Conservation (phyloP, 1,284 basidiomycete species). For the Melanopsichium pennsylvanicum region DNA sequence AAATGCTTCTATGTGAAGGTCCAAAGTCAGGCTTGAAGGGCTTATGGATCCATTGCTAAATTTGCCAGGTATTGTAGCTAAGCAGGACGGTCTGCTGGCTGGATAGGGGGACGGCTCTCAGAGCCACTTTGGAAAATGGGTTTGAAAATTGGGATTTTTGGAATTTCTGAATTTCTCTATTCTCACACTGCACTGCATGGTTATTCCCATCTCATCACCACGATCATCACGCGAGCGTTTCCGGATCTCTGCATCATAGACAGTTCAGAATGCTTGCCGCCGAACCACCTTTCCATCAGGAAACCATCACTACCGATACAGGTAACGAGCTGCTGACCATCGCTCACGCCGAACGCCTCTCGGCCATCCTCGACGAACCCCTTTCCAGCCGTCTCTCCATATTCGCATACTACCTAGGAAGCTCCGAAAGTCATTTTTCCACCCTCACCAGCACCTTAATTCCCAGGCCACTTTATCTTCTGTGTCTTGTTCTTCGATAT, state of each 20-base stretch:
- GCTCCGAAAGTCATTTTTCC: conserved; percentile 17
- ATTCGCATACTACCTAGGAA: conserved; percentile 31
- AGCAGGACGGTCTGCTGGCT: too few relatives aligned
- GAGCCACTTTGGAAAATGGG: too few relatives aligned
- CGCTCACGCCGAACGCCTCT: conserved; percentile 8
- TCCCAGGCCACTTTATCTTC: conserved; percentile 19
- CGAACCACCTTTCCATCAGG: conserved; percentile 19
- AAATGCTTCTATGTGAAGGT: conserved; percentile 1
- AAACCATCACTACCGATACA: background rate
- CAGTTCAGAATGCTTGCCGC: conserved; percentile 10
- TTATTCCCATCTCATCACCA: background rate
- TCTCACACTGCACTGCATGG: too few relatives aligned
- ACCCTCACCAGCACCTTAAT: conserved; percentile 8
- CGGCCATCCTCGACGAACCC: conserved; percentile 31
- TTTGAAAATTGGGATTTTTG: too few relatives aligned
- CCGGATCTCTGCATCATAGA: too few relatives aligned
- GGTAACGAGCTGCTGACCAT: conserved; percentile 19
- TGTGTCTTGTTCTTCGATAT: conserved; percentile 44
- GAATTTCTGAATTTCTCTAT: too few relatives aligned
- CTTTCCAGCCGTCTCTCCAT: conserved; percentile 19
- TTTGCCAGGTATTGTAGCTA: too few relatives aligned
- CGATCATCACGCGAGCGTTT: background rate
- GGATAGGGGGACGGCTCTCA: too few relatives aligned
- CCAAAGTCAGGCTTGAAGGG: too few relatives aligned
- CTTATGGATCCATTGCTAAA: too few relatives aligned